phyloP scores from a whole-genome alignment of 495 filamentous ascomycete species.

The Hyaloscypha hepaticicola region DNA sequence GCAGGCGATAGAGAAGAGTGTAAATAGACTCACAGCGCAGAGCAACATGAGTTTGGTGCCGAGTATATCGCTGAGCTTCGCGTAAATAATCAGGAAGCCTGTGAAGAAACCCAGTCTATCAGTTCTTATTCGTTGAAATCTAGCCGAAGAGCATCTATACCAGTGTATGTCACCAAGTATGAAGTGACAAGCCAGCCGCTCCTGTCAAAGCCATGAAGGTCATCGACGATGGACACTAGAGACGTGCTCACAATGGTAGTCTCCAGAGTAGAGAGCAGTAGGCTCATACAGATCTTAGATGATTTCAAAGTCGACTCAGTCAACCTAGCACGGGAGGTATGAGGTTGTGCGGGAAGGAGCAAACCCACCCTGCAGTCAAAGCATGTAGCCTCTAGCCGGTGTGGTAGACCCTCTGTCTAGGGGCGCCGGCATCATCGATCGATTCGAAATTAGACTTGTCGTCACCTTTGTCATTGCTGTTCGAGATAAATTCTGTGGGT shows the following conservation, averaged over 20 bases:
- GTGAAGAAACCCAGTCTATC: background rate
- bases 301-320: conserved; percentile 1
- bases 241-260: conserved; percentile 59
- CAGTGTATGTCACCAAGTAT: conserved; percentile 58
- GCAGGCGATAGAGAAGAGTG: conserved; percentile 52
- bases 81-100: conserved; percentile 40
- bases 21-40: conserved; percentile 47
- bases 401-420: conserved; percentile 11
- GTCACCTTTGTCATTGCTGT: background rate
- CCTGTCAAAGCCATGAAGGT: conserved; percentile 47
- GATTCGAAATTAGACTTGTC: conserved; percentile 10
- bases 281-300: conserved; percentile 44
- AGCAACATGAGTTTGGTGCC: conserved; percentile 48
- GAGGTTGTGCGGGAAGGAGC: background rate
- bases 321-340: background rate
- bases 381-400: conserved; percentile 13
- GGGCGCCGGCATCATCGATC: conserved; percentile 13
- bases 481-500: conserved; percentile 2
- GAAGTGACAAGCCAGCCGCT: conserved; percentile 55
- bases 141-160: conserved; percentile 48
- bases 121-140: conserved; percentile 28
- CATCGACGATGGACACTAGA: conserved; percentile 54
- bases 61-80: conserved; percentile 52
- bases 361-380: conserved; percentile 12
- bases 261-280: conserved; percentile 54